Conservation (phyloP, 2,329 filamentous ascomycete genomes). For the Microdochium nivale region DNA sequence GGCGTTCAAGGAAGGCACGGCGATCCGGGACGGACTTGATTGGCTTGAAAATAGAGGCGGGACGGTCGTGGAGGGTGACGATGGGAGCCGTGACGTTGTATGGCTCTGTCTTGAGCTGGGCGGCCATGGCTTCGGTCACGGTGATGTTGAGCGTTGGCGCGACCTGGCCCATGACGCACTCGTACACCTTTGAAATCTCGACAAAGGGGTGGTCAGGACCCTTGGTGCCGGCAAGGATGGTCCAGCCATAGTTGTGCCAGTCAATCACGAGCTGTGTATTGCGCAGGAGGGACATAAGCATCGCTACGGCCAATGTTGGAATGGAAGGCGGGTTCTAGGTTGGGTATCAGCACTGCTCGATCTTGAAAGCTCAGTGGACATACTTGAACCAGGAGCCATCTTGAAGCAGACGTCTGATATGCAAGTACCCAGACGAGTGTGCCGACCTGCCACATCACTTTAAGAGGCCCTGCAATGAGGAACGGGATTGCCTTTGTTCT, state of each 20-base stretch:
- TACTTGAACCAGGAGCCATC: conserved; percentile 81
- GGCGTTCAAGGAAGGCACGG: conserved; percentile 49
- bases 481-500: conserved; percentile 67
- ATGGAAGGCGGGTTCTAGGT: conserved; percentile 86
- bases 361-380: conserved; percentile 4
- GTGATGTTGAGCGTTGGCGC: conserved; percentile 70
- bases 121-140: conserved; percentile 83
- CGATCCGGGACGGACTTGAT: conserved; percentile 39
- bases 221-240: conserved; percentile 64
- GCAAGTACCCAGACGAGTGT: conserved; percentile 63
- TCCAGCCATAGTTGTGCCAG: conserved; percentile 99
- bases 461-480: conserved; percentile 68
- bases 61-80: conserved; percentile 76
- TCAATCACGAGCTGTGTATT: conserved; percentile 81
- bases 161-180: conserved; percentile 58
- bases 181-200: conserved; percentile 66
- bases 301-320: conserved; percentile 72
- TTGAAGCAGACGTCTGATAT: conserved; percentile 64
- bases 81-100: conserved; percentile 59
- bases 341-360: conserved; percentile 8
- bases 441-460: conserved; percentile 75
- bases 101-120: conserved; percentile 53
- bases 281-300: conserved; percentile 64
- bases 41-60: conserved; percentile 73
- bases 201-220: conserved; percentile 65